Percentiles rank a stretch among this genome's conserved stretches.
Conservation (phyloP, 768 basidiomycete species). For the Boletus coccyginus region DNA sequence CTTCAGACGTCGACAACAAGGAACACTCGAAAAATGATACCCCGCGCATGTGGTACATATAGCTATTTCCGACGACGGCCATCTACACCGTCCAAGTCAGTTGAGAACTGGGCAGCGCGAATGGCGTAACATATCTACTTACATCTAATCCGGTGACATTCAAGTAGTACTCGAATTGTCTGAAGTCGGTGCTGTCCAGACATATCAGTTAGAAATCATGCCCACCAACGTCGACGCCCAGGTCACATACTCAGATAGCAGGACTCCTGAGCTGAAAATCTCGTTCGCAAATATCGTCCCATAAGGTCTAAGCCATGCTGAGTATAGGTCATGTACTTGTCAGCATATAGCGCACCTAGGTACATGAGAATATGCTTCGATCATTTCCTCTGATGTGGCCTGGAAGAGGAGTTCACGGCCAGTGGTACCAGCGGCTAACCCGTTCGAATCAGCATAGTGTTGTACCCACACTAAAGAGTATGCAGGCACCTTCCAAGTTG, state of each 20-base stretch:
- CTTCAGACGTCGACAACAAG: background rate
- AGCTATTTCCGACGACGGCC: slow-evolving; percentile 89
- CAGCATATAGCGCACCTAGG: slow-evolving; percentile 51
- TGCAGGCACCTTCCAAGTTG: slow-evolving; percentile 75
- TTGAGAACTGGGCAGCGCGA: background rate
- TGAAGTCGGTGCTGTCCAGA: slow-evolving; percentile 79
- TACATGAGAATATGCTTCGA: slow-evolving; percentile 81
- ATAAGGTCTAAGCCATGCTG: slow-evolving; percentile 55
- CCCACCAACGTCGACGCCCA: background rate
- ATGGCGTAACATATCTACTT: slow-evolving; percentile 24
- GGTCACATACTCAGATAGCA: slow-evolving; percentile 78
- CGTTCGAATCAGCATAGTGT: slow-evolving; percentile 2
- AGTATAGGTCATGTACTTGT: background rate
- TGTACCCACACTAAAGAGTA: background rate
- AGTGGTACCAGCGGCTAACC: slow-evolving; percentile 75
- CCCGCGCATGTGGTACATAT: slow-evolving; percentile 92
- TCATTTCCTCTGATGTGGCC: slow-evolving; percentile 94
- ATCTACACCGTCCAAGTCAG: slow-evolving; percentile 48
- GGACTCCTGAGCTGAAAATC: slow-evolving; percentile 81
- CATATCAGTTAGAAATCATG: slow-evolving; percentile 12
- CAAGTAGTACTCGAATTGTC: slow-evolving; percentile 88
- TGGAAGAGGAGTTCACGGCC: slow-evolving; percentile 93
- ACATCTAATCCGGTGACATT: slow-evolving; percentile 92
- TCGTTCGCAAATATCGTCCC: slow-evolving; percentile 91
- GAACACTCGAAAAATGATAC: slow-evolving; percentile 33